These are phyloP conservation scores for Brassica balearica DNA, from an alignment of 441 rosid genomes.

Conservation along the genomic window DNA sequence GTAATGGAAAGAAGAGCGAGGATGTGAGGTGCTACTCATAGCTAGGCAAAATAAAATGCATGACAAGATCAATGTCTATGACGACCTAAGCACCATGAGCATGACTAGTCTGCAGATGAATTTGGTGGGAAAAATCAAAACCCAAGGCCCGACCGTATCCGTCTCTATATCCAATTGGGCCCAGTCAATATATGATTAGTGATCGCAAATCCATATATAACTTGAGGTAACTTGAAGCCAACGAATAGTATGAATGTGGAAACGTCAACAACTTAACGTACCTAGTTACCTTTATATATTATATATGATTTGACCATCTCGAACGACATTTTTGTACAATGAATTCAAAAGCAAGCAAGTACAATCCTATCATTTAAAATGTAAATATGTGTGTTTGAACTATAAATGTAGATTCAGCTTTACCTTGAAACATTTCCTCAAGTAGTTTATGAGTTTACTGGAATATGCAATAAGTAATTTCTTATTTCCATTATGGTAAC, in stretches of 20 bases:
- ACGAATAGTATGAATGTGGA: constrained; percentile 56
- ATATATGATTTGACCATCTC: constrained; percentile 38
- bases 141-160: constrained; percentile 5
- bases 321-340: constrained; percentile 24
- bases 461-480: background rate
- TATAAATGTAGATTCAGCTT: background rate
- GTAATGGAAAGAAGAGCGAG: background rate
- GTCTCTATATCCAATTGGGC: constrained; percentile 6
- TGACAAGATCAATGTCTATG: constrained; percentile 8
- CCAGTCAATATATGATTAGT: constrained; percentile 5
- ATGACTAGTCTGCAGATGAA: constrained; percentile 9
- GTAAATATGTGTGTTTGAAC: background rate
- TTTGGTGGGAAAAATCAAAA: background rate
- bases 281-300: constrained; percentile 10
- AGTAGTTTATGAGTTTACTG: background rate
- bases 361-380: constrained; percentile 5
- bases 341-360: constrained; percentile 28
- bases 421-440: background rate
- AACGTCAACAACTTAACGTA: constrained; percentile 50
- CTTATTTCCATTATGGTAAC: background rate
- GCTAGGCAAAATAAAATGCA: background rate
- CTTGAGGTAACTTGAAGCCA: constrained; percentile 56
- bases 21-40: background rate
- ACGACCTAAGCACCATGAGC: constrained; percentile 10
- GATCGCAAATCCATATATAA: constrained; percentile 4